Evolutionary conservation across 257 asterid genomes (phyloP).

Genomic region (Ilex aquifolium): DNA sequence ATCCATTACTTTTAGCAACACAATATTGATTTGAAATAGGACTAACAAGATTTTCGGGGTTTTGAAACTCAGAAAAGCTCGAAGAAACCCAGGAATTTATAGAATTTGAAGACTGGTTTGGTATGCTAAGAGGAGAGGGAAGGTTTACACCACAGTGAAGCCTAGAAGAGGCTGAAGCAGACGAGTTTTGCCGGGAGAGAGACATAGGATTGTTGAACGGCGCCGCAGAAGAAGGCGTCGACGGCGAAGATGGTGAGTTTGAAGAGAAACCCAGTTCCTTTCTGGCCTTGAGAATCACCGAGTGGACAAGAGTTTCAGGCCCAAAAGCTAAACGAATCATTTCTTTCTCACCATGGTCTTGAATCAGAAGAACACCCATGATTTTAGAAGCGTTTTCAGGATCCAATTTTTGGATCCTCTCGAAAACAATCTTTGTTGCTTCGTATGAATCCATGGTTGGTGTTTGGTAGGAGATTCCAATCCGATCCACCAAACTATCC

Average conservation of each 20-base stretch:
- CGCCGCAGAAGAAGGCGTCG: constrained; percentile 31
- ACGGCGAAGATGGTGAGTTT: constrained; percentile 23
- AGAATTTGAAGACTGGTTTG: constrained; percentile 21
- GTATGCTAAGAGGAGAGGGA: constrained; percentile 61
- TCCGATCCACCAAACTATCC: not conserved
- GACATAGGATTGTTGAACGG: constrained; percentile 14
- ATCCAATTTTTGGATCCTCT: constrained; percentile 56
- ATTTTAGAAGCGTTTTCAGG: constrained; percentile 71
- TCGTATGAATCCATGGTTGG: constrained; percentile 61
- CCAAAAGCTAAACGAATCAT: constrained; percentile 74
- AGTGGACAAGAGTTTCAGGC: constrained; percentile 49
- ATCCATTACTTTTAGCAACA: constrained; percentile 3
- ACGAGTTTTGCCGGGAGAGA: constrained; percentile 43
- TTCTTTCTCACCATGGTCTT: constrained; percentile 75
- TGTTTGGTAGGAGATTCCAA: not conserved
- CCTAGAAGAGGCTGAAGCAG: constrained; percentile 27
- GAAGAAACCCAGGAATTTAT: constrained; percentile 38
- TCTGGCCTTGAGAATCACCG: constrained; percentile 46
- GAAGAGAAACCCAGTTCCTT: constrained; percentile 42
- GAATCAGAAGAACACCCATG: constrained; percentile 68
- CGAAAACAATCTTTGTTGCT: constrained; percentile 72
- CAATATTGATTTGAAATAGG: constrained; percentile 10
- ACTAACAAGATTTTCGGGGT: constrained; percentile 33
- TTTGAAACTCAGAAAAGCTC: constrained; percentile 34
- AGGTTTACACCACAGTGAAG: constrained; percentile 26